These are phyloP conservation scores for Barnettozyma populi DNA, from an alignment of 805 yeast genomes.

Conservation along the genomic window DNA sequence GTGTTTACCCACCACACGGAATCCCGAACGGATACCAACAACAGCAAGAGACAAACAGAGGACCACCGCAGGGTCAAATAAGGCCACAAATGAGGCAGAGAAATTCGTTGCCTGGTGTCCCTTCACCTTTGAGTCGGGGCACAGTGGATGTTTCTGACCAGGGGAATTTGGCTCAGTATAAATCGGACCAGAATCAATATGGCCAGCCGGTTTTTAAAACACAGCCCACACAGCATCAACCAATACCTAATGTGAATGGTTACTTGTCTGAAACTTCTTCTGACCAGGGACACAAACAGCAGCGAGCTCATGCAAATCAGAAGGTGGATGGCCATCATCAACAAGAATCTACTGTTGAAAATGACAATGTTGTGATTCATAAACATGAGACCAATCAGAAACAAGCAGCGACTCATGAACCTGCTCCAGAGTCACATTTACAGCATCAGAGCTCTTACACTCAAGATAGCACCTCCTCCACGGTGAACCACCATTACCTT, in stretches of 20 bases:
- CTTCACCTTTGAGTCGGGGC: constrained; percentile 16
- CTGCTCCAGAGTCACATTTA: neutral
- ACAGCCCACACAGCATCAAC: neutral
- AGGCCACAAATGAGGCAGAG: constrained; percentile 9
- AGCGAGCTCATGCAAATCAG: neutral
- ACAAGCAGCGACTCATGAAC: neutral
- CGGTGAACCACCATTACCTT: constrained; percentile 18
- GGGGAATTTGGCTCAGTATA: neutral
- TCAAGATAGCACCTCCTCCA: neutral
- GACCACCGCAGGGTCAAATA: neutral
- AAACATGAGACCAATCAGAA: neutral
- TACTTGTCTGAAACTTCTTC: neutral
- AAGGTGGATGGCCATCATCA: neutral
- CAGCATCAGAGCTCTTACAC: neutral
- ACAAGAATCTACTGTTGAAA: no score
- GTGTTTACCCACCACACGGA: neutral
- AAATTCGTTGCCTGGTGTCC: constrained; percentile 15
- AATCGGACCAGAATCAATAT: constrained; percentile 10
- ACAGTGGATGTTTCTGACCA: neutral
- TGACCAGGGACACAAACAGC: neutral
- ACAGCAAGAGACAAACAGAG: neutral
- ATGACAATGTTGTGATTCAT: neutral
- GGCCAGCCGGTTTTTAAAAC: neutral
- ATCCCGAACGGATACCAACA: neutral
- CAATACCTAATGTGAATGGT: neutral